Evolutionary conservation across 352 stramenopile genomes (phyloP).

Genomic region (Vaucheria bursata): DNA sequence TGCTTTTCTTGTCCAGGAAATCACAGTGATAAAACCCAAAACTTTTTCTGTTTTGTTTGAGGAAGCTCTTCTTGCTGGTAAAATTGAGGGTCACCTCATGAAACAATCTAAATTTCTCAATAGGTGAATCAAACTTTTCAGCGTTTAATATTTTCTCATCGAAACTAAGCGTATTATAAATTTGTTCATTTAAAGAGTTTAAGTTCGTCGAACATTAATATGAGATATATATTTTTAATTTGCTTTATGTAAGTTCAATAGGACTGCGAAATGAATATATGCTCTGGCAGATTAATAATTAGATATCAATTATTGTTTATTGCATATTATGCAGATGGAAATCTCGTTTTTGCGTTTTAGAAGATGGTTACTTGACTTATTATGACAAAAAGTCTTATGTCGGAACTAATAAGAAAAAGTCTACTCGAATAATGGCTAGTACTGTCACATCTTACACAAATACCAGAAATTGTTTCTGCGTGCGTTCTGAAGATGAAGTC

Average conservation of each 20-base stretch:
- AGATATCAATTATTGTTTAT: no score
- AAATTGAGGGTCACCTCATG: conserved; percentile 41
- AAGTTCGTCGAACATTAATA: no score
- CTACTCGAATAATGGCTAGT: conserved; percentile 19
- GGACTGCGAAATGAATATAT: no score
- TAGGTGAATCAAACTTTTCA: neutral
- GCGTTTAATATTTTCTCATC: no score
- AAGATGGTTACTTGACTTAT: conserved; percentile 36
- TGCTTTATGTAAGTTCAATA: no score
- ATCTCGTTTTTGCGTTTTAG: conserved; percentile 27
- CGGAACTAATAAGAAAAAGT: conserved; percentile 38
- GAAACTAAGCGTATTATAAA: no score
- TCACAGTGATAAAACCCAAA: no score
- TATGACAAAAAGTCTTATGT: conserved; percentile 47
- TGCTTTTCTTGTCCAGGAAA: no score
- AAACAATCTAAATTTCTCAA: conserved; percentile 34
- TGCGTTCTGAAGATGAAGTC: conserved; percentile 12
- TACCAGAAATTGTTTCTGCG: conserved; percentile 5
- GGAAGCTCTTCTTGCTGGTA: conserved; percentile 18
- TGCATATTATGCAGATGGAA: conserved; percentile 40
- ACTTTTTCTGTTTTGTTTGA: conserved; percentile 30
- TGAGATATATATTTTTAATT: no score
- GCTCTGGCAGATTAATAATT: no score
- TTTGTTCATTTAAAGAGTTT: no score
- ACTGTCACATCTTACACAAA: conserved; percentile 23